A percentile compares a stretch with the other conserved stretches of the same genome.
Evolutionary conservation across 2,329 filamentous ascomycete species (phyloP).

Genomic region (Aspergillus sp.): DNA sequence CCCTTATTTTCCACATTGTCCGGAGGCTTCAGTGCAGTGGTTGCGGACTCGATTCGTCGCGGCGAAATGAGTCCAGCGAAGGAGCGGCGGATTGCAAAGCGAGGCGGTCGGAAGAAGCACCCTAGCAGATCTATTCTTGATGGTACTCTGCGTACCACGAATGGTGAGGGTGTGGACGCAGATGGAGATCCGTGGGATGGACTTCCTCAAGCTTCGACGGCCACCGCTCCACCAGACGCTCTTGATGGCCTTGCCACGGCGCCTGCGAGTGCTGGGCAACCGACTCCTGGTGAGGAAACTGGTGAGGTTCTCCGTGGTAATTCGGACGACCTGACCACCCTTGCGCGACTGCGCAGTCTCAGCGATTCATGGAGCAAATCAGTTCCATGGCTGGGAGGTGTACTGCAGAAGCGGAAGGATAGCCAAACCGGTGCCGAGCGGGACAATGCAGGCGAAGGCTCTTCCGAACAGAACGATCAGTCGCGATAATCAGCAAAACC

Average conservation of each 20-base stretch:
- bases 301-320: constrained; percentile 18
- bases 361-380: constrained; percentile 44
- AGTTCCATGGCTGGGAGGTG: constrained; percentile 41
- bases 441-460: not conserved
- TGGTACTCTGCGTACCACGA: constrained; percentile 22
- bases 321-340: constrained; percentile 24
- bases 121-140: constrained; percentile 32
- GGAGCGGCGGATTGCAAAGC: constrained; percentile 34
- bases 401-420: constrained; percentile 30
- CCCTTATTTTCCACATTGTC: constrained; percentile 65
- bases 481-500: not conserved
- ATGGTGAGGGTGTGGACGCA: constrained; percentile 23
- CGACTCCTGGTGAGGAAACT: constrained; percentile 29
- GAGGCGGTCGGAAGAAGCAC: constrained; percentile 34
- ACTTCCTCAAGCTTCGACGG: constrained; percentile 26
- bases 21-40: constrained; percentile 64
- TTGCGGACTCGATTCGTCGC: constrained; percentile 67
- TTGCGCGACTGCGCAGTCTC: constrained; percentile 39
- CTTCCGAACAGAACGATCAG: not conserved
- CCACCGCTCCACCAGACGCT: constrained; percentile 34
- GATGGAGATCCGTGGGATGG: constrained; percentile 27
- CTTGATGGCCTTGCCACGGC: constrained; percentile 27
- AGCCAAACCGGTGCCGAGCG: constrained; percentile 7
- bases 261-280: constrained; percentile 26
- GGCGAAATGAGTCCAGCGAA: constrained; percentile 52